Conservation (phyloP, 768 basidiomycete species). For the Lactarius sp. region DNA sequence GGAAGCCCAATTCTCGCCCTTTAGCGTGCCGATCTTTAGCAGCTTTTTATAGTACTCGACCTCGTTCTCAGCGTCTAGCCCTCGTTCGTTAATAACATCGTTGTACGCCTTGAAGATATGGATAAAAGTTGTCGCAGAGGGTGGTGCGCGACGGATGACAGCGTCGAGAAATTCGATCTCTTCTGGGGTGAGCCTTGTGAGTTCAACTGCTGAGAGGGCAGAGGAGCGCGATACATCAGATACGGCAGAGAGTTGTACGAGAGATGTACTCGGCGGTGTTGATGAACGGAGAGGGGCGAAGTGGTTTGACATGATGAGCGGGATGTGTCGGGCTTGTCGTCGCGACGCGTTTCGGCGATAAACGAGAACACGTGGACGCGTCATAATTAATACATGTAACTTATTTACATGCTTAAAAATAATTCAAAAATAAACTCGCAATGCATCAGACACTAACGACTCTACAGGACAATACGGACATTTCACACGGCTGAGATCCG, state of each 20-base stretch:
- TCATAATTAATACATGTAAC: not conserved
- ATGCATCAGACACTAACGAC: constrained; percentile 49
- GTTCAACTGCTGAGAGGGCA: constrained; percentile 28
- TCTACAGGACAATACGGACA: constrained; percentile 96
- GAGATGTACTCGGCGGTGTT: constrained; percentile 22
- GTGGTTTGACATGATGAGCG: constrained; percentile 29
- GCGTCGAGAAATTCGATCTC: constrained; percentile 73
- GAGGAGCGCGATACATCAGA: constrained; percentile 28
- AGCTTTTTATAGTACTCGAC: constrained; percentile 78
- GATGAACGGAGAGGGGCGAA: constrained; percentile 36
- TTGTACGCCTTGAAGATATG: constrained; percentile 84
- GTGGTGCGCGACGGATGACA: constrained; percentile 63
- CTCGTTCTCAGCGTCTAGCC: constrained; percentile 71
- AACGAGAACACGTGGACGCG: constrained; percentile 14
- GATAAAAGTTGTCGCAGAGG: constrained; percentile 68
- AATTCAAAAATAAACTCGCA: constrained; percentile 61
- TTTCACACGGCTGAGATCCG: constrained; percentile 84
- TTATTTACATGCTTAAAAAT: not conserved
- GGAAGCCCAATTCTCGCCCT: constrained; percentile 73
- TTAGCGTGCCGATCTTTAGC: constrained; percentile 76
- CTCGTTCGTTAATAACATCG: constrained; percentile 66
- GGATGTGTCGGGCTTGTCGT: not conserved
- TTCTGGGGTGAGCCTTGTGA: constrained; percentile 30
- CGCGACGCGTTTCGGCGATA: not conserved
- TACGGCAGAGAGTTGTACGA: constrained; percentile 26